Percentiles rank a stretch among this genome's conserved stretches.
Evolutionary conservation across 768 basidiomycete genomes (phyloP).

Genomic region (Lentinula lateritia): DNA sequence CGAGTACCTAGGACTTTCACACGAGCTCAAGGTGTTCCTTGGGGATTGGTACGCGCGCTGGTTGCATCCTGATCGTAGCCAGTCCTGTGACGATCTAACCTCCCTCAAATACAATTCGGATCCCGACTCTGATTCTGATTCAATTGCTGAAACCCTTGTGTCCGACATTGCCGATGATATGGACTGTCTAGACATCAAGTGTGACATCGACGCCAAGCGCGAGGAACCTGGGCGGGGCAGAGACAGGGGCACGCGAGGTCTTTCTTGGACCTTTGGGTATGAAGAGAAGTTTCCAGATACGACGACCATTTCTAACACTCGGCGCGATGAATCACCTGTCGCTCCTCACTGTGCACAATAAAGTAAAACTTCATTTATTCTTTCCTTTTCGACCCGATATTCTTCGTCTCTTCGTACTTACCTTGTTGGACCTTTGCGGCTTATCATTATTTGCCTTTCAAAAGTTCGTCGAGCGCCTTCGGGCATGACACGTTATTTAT

Average conservation of each 20-base stretch:
- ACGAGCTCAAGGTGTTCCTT: constrained; percentile 73
- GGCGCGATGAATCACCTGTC: not conserved
- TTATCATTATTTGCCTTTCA: constrained; percentile 1
- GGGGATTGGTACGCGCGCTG: constrained; percentile 70
- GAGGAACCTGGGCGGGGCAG: not conserved
- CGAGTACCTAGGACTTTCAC: constrained; percentile 76
- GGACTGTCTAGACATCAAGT: not conserved
- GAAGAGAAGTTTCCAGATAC: constrained; percentile 1
- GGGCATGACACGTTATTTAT: not conserved
- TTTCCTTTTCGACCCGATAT: not conserved
- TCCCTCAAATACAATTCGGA: not conserved
- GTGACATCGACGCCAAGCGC: not conserved
- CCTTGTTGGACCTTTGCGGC: not conserved
- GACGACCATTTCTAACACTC: not conserved
- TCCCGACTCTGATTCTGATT: not conserved
- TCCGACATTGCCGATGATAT: not conserved
- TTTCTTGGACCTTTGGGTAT: constrained; percentile 7
- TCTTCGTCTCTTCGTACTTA: too few species aligned
- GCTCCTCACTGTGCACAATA: not conserved
- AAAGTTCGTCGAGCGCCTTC: not conserved
- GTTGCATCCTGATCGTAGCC: constrained; percentile 32
- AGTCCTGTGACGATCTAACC: not conserved
- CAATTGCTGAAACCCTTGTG: not conserved
- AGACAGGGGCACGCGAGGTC: not conserved
- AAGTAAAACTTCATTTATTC: not conserved